These are phyloP conservation scores for Aspergillus sp. DNA, from an alignment of 2,329 filamentous ascomycete genomes.

Conservation along the genomic window DNA sequence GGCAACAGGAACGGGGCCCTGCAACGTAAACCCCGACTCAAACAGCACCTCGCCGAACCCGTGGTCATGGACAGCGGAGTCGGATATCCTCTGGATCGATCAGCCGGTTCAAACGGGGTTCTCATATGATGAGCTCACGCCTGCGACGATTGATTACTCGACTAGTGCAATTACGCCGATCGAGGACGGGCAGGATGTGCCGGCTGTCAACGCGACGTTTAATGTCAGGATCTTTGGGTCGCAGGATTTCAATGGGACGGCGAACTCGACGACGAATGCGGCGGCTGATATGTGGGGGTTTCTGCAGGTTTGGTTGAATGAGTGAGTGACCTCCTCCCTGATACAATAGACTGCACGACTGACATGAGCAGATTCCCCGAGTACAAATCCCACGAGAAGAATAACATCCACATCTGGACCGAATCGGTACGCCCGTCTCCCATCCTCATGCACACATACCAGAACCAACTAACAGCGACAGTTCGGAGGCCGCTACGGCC, in stretches of 20 bases:
- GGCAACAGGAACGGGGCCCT: not conserved
- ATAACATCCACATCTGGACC: conserved; percentile 2
- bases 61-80: not conserved
- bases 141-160: not conserved
- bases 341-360: not conserved
- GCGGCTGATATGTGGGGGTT: conserved; percentile 59
- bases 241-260: conserved; percentile 16
- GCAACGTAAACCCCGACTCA: not conserved
- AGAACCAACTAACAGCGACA: not conserved
- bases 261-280: conserved; percentile 46
- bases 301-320: conserved; percentile 42
- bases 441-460: not conserved
- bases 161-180: not conserved
- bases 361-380: conserved; percentile 55
- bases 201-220: not conserved
- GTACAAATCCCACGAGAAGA: conserved; percentile 2
- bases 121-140: conserved; percentile 10
- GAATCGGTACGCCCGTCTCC: not conserved
- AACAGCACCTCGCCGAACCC: not conserved
- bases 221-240: not conserved
- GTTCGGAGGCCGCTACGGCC: conserved; percentile 68
- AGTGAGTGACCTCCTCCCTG: not conserved
- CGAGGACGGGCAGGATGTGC: not conserved
- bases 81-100: not conserved
- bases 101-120: not conserved